These are phyloP conservation scores for Stagonosporopsis cucurbitacearum DNA, from an alignment of 2,329 filamentous ascomycete genomes.

Conservation along the genomic window DNA sequence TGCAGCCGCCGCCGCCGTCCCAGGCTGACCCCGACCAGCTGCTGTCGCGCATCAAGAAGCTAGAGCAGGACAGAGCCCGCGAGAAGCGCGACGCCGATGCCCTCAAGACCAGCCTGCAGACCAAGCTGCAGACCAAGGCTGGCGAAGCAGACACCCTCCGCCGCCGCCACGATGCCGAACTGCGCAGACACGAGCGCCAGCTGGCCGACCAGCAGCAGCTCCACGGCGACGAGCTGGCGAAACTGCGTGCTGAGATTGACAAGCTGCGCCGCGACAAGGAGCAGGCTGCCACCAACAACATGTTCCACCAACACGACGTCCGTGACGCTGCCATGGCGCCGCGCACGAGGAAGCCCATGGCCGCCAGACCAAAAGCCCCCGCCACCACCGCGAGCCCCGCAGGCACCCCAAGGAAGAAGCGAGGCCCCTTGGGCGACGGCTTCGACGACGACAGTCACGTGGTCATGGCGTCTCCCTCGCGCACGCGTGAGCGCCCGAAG, in stretches of 20 bases:
- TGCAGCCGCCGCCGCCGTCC: slow-evolving; percentile 26
- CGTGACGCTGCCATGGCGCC: slow-evolving; percentile 61
- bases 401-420: slow-evolving; percentile 66
- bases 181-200: slow-evolving; percentile 68
- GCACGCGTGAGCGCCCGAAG: slow-evolving; percentile 55
- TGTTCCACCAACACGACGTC: slow-evolving; percentile 75
- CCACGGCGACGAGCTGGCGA: slow-evolving; percentile 68
- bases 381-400: slow-evolving; percentile 38
- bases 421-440: slow-evolving; percentile 69
- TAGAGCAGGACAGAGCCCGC: slow-evolving; percentile 53
- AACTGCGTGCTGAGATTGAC: slow-evolving; percentile 69
- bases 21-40: slow-evolving; percentile 36
- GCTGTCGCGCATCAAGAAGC: too few species aligned
- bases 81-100: slow-evolving; percentile 26
- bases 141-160: slow-evolving; percentile 80
- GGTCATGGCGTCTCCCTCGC: slow-evolving; percentile 62
- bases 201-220: slow-evolving; percentile 67
- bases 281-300: slow-evolving; percentile 70
- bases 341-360: slow-evolving; percentile 48
- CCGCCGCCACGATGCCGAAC: slow-evolving; percentile 68
- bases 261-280: slow-evolving; percentile 69
- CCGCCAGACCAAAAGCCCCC: slow-evolving; percentile 35
- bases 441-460: slow-evolving; percentile 76
- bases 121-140: slow-evolving; percentile 59
- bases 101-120: slow-evolving; percentile 50